phyloP scores from a whole-genome alignment of 352 stramenopile genomes.

The Phytophthora uliginosa region DNA sequence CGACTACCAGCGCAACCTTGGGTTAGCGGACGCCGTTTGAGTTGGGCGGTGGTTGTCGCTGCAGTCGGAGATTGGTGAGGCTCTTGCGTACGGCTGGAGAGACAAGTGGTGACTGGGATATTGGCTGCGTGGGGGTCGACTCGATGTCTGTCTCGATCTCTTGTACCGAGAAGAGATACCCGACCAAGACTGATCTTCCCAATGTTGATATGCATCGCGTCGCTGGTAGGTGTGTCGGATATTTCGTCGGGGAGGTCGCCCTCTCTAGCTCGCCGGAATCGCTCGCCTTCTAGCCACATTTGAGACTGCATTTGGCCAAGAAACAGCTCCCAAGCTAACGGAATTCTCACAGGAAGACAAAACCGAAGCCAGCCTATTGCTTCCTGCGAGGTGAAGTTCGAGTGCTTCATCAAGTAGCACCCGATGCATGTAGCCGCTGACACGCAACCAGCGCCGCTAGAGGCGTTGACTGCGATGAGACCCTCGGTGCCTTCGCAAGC shows the following conservation, averaged over 20 bases:
- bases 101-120: conserved; percentile 18
- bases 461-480: conserved; percentile 86
- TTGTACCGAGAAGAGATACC: conserved; percentile 66
- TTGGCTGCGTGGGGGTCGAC: conserved; percentile 9
- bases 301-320: conserved; percentile 88
- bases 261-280: conserved; percentile 39
- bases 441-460: conserved; percentile 16
- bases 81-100: conserved; percentile 34
- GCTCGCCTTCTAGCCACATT: conserved; percentile 76
- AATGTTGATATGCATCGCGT: conserved; percentile 63
- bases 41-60: conserved; percentile 31
- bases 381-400: conserved; percentile 94
- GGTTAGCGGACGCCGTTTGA: conserved; percentile 57
- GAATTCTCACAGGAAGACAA: conserved; percentile 91
- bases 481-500: conserved; percentile 83
- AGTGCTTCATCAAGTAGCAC: conserved; percentile 99
- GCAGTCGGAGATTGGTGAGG: conserved; percentile 27
- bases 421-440: conserved; percentile 96
- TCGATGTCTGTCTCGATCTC: conserved; percentile 32
- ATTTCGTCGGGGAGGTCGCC: conserved; percentile 15
- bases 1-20: conserved; percentile 50
- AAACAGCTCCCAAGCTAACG: conserved; percentile 89
- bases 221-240: conserved; percentile 6
- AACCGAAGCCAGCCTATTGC: conserved; percentile 97
- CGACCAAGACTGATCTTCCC: conserved; percentile 69